Percentiles rank a stretch among this genome's conserved stretches.
Evolutionary conservation across 257 asterid genomes (phyloP).

Genomic region (Solanum lycopersicoides): DNA sequence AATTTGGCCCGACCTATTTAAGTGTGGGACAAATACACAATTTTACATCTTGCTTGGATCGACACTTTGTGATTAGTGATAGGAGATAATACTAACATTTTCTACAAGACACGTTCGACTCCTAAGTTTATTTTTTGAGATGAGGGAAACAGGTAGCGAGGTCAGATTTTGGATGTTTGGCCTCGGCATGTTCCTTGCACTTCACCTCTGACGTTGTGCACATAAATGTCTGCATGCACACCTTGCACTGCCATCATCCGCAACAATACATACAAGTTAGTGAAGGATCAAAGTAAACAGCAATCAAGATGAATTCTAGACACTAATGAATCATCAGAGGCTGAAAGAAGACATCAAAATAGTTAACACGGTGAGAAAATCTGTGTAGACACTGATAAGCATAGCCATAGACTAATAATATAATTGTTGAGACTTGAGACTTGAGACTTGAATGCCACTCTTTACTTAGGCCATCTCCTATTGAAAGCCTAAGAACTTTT

Average conservation of each 20-base stretch:
- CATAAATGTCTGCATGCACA: conserved; percentile 84
- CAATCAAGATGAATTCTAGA: neutral
- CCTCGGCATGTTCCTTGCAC: conserved; percentile 93
- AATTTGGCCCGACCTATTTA: neutral
- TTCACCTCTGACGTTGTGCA: conserved; percentile 94
- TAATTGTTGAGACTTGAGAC: no score
- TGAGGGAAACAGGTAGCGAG: conserved; percentile 59
- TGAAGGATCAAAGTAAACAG: neutral
- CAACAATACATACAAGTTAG: neutral
- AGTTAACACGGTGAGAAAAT: neutral
- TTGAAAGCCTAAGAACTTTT: neutral
- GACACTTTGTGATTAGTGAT: neutral
- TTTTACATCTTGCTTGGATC: neutral
- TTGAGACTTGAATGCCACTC: neutral
- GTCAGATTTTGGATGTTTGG: conserved; percentile 82
- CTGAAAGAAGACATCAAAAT: neutral
- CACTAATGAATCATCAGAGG: neutral
- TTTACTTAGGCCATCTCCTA: neutral
- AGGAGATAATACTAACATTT: neutral
- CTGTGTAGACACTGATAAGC: neutral
- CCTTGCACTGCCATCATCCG: conserved; percentile 53
- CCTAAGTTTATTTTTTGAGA: conserved; percentile 37
- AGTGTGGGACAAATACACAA: neutral
- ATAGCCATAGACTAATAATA: neutral
- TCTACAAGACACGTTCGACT: neutral